Percentiles rank a stretch among this genome's conserved stretches.
phyloP scores from a whole-genome alignment of 768 basidiomycete species.

The Cantharellus anzutake region DNA sequence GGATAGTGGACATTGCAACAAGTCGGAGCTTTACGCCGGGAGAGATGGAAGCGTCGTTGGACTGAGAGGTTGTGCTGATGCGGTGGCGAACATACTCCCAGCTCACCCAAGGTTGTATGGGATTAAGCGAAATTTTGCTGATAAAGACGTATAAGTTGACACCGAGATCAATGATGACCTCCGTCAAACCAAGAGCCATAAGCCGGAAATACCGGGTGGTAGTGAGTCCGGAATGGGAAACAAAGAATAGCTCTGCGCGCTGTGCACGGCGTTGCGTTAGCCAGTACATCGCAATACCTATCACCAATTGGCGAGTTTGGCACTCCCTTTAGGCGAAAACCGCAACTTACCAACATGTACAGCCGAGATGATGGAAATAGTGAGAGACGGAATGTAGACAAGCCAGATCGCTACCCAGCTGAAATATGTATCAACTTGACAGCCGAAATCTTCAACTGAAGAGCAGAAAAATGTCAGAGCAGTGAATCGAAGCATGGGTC shows the following conservation, averaged over 20 bases:
- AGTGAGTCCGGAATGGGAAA: background rate
- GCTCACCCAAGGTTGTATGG: background rate
- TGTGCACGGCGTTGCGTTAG: background rate
- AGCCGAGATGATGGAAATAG: background rate
- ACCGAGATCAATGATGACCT: background rate
- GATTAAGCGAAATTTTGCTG: background rate
- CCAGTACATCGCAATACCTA: background rate
- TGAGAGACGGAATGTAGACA: background rate
- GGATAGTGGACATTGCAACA: background rate
- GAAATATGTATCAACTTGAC: background rate
- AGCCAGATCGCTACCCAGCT: background rate
- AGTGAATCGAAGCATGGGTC: background rate
- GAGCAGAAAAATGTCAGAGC: background rate
- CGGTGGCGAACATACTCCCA: background rate
- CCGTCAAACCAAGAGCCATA: background rate
- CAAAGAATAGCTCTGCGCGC: background rate
- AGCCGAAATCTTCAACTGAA: background rate
- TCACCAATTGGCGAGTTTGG: too few relatives aligned
- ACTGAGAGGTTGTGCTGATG: background rate
- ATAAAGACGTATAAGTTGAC: background rate
- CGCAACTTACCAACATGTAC: background rate
- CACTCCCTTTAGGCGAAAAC: too few relatives aligned
- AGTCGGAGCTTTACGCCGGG: background rate
- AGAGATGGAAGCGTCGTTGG: background rate
- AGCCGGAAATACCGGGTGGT: background rate